Evolutionary conservation across 2,329 filamentous ascomycete genomes (phyloP).

Genomic region (Rosellinia necatrix): DNA sequence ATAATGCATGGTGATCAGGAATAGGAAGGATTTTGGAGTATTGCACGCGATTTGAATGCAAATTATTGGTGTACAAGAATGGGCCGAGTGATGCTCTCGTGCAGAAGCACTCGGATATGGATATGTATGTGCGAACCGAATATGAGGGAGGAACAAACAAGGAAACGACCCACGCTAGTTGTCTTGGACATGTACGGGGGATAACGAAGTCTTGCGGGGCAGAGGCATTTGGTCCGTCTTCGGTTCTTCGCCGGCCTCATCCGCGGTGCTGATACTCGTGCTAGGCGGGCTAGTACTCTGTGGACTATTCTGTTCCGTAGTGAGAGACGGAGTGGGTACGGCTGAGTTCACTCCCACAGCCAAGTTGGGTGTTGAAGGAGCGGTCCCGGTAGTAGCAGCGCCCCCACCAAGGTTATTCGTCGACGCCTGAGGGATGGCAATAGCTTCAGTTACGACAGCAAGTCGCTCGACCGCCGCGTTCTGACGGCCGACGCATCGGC

Average conservation of each 20-base stretch:
- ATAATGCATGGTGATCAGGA: constrained; percentile 10
- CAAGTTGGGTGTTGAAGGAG: constrained; percentile 44
- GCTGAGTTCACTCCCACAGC: constrained; percentile 56
- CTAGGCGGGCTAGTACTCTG: constrained; percentile 69
- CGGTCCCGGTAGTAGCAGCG: constrained; percentile 7
- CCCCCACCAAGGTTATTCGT: constrained; percentile 9
- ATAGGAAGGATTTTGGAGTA: neutral
- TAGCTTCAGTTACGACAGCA: constrained; percentile 39
- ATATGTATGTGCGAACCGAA: constrained; percentile 10
- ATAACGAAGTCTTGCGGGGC: constrained; percentile 17
- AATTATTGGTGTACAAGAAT: constrained; percentile 10
- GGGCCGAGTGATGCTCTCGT: neutral
- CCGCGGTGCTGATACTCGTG: constrained; percentile 61
- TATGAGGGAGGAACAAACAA: neutral
- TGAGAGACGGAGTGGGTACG: constrained; percentile 68
- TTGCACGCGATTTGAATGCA: constrained; percentile 1
- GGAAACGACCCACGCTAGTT: constrained; percentile 1
- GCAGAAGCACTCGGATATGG: neutral
- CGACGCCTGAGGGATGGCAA: constrained; percentile 2
- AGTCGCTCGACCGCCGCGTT: constrained; percentile 66
- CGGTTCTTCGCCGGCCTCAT: constrained; percentile 42
- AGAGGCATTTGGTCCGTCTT: constrained; percentile 23
- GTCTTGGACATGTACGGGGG: constrained; percentile 28
- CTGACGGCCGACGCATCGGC: constrained; percentile 68
- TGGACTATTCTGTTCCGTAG: constrained; percentile 71